Evolutionary conservation across 2,329 filamentous ascomycete genomes (phyloP), one percentile per base, ranked within the genome.

Genomic region (Fusarium chaquense): DNA sequence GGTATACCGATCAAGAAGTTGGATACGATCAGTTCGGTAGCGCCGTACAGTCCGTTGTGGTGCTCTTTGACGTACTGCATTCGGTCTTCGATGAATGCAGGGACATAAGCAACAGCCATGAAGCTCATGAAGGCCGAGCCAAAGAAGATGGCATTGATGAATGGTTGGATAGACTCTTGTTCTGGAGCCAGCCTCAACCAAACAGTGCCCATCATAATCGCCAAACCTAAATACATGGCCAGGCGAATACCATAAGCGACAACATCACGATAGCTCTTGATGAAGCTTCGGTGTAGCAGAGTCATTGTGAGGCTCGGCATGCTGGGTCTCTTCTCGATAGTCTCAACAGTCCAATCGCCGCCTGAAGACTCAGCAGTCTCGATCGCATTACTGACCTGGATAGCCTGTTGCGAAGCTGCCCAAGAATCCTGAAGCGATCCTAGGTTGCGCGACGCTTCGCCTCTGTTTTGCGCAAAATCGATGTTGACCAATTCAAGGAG

Each of bases 161-260:
- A 92, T 0, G 93, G 89, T 73, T 93, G 90, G 71, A 97, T 95
- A 62, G 91, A 91, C 58, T 85, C 82, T 76, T 97, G 93, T 0
- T 84, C 81, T 0, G 90, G 84, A 6, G 85, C 81, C 4, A 97
- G 83, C 8, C 93, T 88, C 16, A 97, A 81, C 90, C 92, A 97
- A 15, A 97, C 91, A 0, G 93, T 97, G 7, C 93, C 93, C 90
- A 95, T 94, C 87, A 96, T 90, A 72, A 96, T 87, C 2, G 93
- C 93, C 18, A 97, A 84, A 1, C 88, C 87, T 24, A 75, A 68
- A 78, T 97, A 96, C 93, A 97, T 97, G 41, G 87, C 90, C 43
- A 96, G 84, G 5, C 93, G 88, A 71, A 96, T 93, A 1, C 91
- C 92, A 75, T 97, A 97, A 0, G 90, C 93, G 53, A 97, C 88